These are phyloP conservation scores for Scutellaria minor DNA, from an alignment of 257 asterid species.

Conservation along the genomic window DNA sequence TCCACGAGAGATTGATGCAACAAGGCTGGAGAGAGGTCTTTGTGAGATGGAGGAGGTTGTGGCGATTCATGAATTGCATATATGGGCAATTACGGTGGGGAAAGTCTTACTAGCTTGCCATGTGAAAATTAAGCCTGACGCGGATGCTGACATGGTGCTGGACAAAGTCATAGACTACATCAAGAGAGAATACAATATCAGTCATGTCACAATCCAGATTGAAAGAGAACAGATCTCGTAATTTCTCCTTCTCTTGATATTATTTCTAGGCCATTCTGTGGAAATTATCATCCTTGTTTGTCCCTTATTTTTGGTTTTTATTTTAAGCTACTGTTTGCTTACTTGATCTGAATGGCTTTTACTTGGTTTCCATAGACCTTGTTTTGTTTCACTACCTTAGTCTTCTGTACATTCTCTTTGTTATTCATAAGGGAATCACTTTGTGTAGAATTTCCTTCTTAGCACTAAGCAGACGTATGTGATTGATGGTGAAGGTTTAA, in stretches of 20 bases:
- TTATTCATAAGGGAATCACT: not conserved
- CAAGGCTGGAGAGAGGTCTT: slow-evolving; percentile 75
- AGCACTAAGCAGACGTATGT: no score
- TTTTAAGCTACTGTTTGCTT: not conserved
- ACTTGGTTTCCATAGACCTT: no score
- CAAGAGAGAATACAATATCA: slow-evolving; percentile 77
- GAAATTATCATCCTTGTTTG: not conserved
- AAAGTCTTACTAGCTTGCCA: slow-evolving; percentile 86
- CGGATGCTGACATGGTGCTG: slow-evolving; percentile 82
- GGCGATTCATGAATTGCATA: slow-evolving; percentile 84
- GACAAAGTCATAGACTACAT: slow-evolving; percentile 76
- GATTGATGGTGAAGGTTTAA: no score
- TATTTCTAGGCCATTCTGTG: not conserved
- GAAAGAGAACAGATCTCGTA: slow-evolving; percentile 58
- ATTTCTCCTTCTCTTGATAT: not conserved
- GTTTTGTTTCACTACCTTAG: no score
- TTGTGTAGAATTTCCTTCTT: no score
- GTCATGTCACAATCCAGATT: slow-evolving; percentile 88
- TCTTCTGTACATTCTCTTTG: not conserved
- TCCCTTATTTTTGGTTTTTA: not conserved
- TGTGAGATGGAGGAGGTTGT: slow-evolving; percentile 91
- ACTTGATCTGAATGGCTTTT: not conserved
- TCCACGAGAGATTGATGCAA: slow-evolving; percentile 83
- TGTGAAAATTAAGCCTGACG: slow-evolving; percentile 73
- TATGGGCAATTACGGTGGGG: slow-evolving; percentile 95